Conservation (phyloP, 2,329 filamentous ascomycete species). For the Colletotrichum paranaense region DNA sequence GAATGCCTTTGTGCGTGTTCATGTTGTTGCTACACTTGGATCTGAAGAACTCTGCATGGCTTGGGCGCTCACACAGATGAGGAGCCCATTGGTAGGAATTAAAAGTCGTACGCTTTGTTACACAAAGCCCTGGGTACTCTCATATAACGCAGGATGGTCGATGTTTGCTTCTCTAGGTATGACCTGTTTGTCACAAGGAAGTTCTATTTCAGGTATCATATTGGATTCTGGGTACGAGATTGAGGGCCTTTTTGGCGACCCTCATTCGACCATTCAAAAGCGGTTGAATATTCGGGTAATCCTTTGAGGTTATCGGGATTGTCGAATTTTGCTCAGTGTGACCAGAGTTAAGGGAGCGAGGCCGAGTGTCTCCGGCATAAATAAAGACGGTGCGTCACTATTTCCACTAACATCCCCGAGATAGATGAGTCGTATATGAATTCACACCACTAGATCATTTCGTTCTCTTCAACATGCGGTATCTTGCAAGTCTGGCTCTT, state of each 20-base stretch:
- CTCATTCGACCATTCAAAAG: background rate
- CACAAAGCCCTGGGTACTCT: conserved; percentile 2
- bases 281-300: background rate
- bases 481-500: background rate
- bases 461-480: conserved; percentile 1
- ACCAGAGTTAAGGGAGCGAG: background rate
- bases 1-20: conserved; percentile 1
- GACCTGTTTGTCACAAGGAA: conserved; percentile 12
- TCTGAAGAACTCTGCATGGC: background rate
- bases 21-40: background rate
- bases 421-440: background rate
- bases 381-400: background rate
- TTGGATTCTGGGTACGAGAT: background rate
- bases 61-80: background rate
- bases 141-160: background rate
- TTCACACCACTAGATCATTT: too few species aligned
- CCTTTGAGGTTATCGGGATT: background rate
- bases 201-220: background rate
- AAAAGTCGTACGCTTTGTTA: background rate
- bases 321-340: background rate
- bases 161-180: conserved; percentile 18
- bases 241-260: background rate
- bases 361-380: background rate
- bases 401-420: background rate
- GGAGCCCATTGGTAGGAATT: conserved; percentile 6